Conservation (phyloP, 495 filamentous ascomycete genomes). For the Neurospora sp. region DNA sequence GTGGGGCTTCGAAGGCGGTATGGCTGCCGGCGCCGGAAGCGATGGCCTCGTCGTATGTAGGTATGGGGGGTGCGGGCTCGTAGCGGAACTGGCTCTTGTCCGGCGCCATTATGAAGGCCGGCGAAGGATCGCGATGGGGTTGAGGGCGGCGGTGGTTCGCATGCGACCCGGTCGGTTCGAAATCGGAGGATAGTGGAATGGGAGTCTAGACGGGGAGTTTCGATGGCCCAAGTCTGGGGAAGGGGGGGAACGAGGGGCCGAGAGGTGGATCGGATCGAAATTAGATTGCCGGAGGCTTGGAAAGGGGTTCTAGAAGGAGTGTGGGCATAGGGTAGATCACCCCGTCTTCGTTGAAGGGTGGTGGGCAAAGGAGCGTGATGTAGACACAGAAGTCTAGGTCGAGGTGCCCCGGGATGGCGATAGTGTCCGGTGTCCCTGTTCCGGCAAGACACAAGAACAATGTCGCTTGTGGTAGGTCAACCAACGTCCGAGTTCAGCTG, state of each 20-base stretch:
- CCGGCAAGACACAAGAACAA: neutral
- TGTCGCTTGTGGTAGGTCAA: neutral
- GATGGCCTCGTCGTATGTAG: slow-evolving; percentile 87
- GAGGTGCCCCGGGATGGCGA: neutral
- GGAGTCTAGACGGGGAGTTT: neutral
- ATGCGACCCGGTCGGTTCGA: neutral
- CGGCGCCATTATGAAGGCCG: slow-evolving; percentile 29
- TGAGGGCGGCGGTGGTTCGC: neutral
- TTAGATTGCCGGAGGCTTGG: neutral
- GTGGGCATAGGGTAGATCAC: neutral
- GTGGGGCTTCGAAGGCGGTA: slow-evolving; percentile 9
- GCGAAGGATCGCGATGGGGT: neutral
- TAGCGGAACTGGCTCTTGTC: slow-evolving; percentile 36
- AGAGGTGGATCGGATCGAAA: neutral
- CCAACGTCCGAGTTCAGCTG: neutral
- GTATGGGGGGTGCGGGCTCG: slow-evolving; percentile 67
- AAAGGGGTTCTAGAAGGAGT: neutral
- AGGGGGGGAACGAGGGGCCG: neutral
- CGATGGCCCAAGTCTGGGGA: neutral
- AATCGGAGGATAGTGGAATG: neutral
- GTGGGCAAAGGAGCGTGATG: neutral
- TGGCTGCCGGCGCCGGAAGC: slow-evolving; percentile 33
- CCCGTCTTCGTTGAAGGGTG: neutral
- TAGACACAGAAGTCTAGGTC: neutral
- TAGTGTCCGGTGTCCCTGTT: neutral